Evolutionary conservation across 345 rosid genomes (phyloP).

Genomic region (Hevea brasiliensis): DNA sequence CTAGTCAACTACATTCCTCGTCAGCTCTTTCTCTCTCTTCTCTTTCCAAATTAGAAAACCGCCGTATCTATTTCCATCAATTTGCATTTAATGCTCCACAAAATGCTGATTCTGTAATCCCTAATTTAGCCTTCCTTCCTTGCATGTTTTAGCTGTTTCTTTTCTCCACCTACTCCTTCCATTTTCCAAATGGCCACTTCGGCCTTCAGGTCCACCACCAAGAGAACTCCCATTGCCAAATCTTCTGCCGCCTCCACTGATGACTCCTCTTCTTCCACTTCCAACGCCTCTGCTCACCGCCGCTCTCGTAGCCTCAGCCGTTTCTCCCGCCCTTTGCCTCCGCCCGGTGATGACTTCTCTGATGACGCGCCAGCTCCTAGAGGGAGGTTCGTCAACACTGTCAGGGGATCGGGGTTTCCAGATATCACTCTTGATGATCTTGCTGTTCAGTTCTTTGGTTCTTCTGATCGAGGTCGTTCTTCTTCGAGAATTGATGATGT

Average conservation of each 20-base stretch:
- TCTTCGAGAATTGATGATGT: conserved; percentile 34
- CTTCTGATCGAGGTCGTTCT: conserved; percentile 53
- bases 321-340: conserved; percentile 54
- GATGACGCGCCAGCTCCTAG: conserved; percentile 49
- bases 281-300: conserved; percentile 45
- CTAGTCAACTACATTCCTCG: background rate
- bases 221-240: conserved; percentile 43
- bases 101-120: background rate
- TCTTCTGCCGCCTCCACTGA: conserved; percentile 41
- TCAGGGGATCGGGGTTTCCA: conserved; percentile 76
- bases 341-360: conserved; percentile 27
- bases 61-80: background rate
- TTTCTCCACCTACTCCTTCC: background rate
- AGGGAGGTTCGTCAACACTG: conserved; percentile 76
- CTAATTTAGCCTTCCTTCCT: background rate
- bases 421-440: conserved; percentile 90
- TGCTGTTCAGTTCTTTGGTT: conserved; percentile 62
- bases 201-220: conserved; percentile 63
- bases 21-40: background rate
- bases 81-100: background rate
- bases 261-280: conserved; percentile 44
- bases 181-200: conserved; percentile 61
- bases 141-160: background rate
- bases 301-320: conserved; percentile 89
- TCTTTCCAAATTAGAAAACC: background rate